These are phyloP conservation scores for Rhizopus arrhizus DNA, from an alignment of 371 early-diverging fungal species.

Conservation along the genomic window DNA sequence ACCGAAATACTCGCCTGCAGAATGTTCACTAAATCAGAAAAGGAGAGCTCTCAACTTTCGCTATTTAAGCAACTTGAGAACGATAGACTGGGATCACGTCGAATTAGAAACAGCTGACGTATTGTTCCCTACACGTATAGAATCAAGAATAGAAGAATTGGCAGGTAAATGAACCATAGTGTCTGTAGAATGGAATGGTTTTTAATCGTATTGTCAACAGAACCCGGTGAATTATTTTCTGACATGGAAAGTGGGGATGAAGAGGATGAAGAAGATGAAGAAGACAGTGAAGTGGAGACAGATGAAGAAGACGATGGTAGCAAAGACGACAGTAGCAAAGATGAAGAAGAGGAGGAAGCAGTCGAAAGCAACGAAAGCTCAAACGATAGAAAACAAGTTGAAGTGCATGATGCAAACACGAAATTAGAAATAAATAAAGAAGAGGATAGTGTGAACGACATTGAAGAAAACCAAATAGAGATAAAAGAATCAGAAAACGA, in stretches of 20 bases:
- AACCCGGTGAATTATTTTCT: not conserved
- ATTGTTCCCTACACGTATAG: not conserved
- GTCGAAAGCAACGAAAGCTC: no score
- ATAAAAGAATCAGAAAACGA: no score
- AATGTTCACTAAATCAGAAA: not conserved
- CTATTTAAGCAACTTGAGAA: not conserved
- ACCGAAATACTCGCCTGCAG: no score
- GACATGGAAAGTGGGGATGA: not conserved
- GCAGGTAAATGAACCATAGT: constrained; percentile 2
- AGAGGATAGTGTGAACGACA: no score
- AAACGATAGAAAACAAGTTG: not conserved
- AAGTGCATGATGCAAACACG: no score
- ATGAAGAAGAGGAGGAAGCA: no score
- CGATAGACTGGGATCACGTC: not conserved
- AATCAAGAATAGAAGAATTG: not conserved
- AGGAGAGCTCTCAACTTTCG: not conserved
- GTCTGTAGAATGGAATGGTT: not conserved
- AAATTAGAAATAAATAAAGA: no score
- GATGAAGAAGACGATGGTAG: no score
- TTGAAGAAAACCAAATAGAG: no score
- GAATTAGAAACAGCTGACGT: not conserved
- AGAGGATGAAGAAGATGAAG: not conserved
- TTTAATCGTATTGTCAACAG: not conserved
- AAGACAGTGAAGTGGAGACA: no score
- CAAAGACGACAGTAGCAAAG: no score